Evolutionary conservation across 2,329 filamentous ascomycete genomes (phyloP).

Genomic region (Claviceps sp.): DNA sequence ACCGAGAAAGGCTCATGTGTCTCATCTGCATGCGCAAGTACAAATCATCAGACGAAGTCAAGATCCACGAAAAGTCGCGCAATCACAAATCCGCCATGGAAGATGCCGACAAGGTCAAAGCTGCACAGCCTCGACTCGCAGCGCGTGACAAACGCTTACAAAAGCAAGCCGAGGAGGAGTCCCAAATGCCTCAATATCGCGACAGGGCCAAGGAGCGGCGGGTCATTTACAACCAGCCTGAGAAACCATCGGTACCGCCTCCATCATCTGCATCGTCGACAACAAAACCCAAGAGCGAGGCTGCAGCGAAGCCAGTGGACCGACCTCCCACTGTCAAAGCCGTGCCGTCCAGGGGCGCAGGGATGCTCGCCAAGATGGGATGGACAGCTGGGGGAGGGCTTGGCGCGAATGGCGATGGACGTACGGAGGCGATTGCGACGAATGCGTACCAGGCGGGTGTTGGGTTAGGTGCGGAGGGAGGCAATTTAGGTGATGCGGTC

Average conservation of each 20-base stretch:
- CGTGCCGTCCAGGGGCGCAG: conserved; percentile 47
- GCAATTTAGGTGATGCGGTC: conserved; percentile 55
- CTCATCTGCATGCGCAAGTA: conserved; percentile 34
- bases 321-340: conserved; percentile 15
- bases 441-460: conserved; percentile 55
- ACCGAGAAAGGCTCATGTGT: conserved; percentile 35
- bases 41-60: conserved; percentile 28
- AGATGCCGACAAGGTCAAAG: conserved; percentile 33
- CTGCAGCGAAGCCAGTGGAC: conserved; percentile 5
- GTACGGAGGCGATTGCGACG: conserved; percentile 50
- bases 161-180: conserved; percentile 16
- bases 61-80: conserved; percentile 28
- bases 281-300: conserved; percentile 24
- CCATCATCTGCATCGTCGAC: background rate
- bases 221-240: conserved; percentile 46
- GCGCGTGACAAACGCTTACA: conserved; percentile 22
- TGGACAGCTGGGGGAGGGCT: conserved; percentile 54
- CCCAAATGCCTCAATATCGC: conserved; percentile 32
- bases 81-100: conserved; percentile 28
- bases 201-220: conserved; percentile 58
- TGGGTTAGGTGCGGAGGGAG: conserved; percentile 54
- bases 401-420: conserved; percentile 48
- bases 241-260: conserved; percentile 28
- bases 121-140: conserved; percentile 28
- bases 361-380: conserved; percentile 59